These are phyloP conservation scores for Yamadazyma epiphylla DNA, from an alignment of 1,139 yeast species.

Conservation along the genomic window DNA sequence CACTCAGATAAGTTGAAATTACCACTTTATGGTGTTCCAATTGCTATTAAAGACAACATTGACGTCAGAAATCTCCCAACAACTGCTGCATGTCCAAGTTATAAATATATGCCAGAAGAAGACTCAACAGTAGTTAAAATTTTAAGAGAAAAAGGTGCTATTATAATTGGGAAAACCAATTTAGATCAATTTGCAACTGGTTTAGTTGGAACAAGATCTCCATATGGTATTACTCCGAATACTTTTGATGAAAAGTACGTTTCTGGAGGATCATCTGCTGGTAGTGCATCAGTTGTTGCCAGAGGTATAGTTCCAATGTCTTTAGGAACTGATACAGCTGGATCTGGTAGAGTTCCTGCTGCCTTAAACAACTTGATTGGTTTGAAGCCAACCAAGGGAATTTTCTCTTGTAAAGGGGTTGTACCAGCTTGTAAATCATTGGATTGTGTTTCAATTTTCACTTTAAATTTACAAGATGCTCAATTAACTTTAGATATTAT, in stretches of 20 bases:
- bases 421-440: conserved; percentile 97
- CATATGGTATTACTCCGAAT: conserved; percentile 83
- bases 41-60: conserved; percentile 91
- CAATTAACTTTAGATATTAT: conserved; percentile 67
- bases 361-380: conserved; percentile 88
- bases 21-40: conserved; percentile 86
- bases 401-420: conserved; percentile 79
- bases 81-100: conserved; percentile 94
- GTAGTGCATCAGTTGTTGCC: conserved; percentile 89
- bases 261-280: conserved; percentile 93
- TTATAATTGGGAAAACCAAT: conserved; percentile 87
- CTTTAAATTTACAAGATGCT: conserved; percentile 77
- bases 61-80: conserved; percentile 80
- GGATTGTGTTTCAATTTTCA: conserved; percentile 86
- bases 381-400: conserved; percentile 87
- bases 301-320: conserved; percentile 85
- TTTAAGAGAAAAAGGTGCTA: conserved; percentile 81
- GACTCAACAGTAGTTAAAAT: conserved; percentile 74
- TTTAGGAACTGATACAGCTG: conserved; percentile 97
- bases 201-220: conserved; percentile 89
- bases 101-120: conserved; percentile 55
- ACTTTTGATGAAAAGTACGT: conserved; percentile 75
- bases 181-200: conserved; percentile 97
- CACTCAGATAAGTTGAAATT: conserved; percentile 47
- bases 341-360: conserved; percentile 98